phyloP scores from a whole-genome alignment of 1,139 yeast species.

The Suhomyces bribrorum region DNA sequence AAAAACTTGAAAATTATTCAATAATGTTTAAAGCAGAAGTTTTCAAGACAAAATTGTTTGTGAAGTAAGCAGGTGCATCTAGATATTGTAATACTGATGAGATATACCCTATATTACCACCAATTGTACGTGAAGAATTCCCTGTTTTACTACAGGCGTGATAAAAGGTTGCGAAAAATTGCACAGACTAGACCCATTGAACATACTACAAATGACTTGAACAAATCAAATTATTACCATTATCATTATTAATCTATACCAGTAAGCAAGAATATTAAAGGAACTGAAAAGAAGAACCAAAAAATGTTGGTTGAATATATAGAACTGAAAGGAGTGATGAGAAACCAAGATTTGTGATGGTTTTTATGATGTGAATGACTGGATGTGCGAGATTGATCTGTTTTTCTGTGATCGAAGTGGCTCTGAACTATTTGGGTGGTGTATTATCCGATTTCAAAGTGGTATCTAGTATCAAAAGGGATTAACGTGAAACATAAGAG shows the following conservation, averaged over 20 bases:
- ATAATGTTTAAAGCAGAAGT: too few species aligned
- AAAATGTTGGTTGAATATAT: not conserved
- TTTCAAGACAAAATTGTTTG: too few species aligned
- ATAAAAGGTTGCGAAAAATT: too few species aligned
- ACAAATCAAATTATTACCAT: not conserved
- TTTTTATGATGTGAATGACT: not conserved
- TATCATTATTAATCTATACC: not conserved
- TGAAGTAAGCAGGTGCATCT: too few species aligned
- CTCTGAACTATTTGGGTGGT: not conserved
- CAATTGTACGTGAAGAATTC: too few species aligned
- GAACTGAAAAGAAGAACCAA: not conserved
- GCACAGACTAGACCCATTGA: too few species aligned
- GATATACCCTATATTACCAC: too few species aligned
- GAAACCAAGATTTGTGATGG: not conserved
- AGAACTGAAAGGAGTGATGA: not conserved
- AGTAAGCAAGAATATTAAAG: not conserved
- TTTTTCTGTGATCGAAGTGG: too few species aligned
- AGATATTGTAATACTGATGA: too few species aligned
- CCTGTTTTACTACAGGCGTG: too few species aligned
- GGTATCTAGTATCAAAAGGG: not conserved
- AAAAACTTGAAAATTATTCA: too few species aligned
- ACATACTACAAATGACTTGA: too few species aligned
- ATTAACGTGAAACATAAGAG: constrained; percentile 19
- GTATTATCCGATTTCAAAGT: not conserved
- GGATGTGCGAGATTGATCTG: not conserved